phyloP scores from a whole-genome alignment of 148 eudicot species.

The Rhododendron ferrugineum region DNA sequence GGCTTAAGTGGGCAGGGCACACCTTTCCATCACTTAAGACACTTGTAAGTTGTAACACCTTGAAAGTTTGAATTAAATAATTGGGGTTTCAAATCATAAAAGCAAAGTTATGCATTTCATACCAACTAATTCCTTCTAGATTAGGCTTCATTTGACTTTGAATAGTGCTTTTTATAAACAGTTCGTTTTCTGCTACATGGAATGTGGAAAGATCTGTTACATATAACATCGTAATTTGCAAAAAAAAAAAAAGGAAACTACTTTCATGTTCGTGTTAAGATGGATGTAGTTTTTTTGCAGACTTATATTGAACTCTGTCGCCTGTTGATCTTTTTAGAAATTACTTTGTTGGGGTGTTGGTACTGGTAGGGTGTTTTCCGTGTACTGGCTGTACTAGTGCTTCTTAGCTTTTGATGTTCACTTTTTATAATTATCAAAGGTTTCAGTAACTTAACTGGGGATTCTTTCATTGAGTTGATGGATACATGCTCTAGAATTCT shows the following conservation, averaged over 20 bases:
- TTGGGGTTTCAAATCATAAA: neutral
- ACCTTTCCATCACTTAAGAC: too few species aligned
- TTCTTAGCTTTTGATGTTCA: neutral
- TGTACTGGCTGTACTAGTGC: neutral
- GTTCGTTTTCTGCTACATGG: too few species aligned
- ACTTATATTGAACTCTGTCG: neutral
- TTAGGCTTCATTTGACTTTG: too few species aligned
- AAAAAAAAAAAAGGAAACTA: neutral
- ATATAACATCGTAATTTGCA: neutral
- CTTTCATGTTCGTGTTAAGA: neutral
- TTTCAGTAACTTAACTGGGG: neutral
- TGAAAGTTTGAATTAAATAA: too few species aligned
- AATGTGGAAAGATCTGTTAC: too few species aligned
- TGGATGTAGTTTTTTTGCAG: neutral
- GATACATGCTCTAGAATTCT: neutral
- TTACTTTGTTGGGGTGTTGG: neutral
- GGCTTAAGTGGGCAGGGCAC: too few species aligned
- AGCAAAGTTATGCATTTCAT: too few species aligned
- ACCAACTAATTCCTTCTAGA: too few species aligned
- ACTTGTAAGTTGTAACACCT: too few species aligned
- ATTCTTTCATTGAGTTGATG: neutral
- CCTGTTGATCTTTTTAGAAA: neutral
- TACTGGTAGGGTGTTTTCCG: neutral
- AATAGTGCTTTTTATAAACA: too few species aligned
- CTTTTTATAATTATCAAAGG: neutral